Percentiles rank a stretch among this genome's conserved stretches.
Evolutionary conservation across 2,329 filamentous ascomycete species (phyloP).

Genomic region (Fusarium torulosum): DNA sequence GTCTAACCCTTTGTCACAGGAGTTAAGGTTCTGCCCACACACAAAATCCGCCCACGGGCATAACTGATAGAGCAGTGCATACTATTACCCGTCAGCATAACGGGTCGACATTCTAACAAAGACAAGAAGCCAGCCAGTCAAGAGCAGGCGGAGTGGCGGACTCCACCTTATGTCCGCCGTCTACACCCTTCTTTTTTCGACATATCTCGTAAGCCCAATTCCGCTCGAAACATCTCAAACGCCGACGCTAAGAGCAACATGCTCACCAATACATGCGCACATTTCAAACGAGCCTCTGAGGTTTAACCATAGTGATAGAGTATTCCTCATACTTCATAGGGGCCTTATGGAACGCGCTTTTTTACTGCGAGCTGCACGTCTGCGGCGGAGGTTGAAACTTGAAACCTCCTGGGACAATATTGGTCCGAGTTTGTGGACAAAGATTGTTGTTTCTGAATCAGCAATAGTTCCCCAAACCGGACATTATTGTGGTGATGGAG

Average conservation of each 20-base stretch:
- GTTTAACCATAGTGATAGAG: constrained; percentile 10
- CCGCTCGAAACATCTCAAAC: constrained; percentile 38
- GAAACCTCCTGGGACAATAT: constrained; percentile 8
- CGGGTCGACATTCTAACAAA: constrained; percentile 12
- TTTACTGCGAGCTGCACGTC: constrained; percentile 14
- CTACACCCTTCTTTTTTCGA: constrained; percentile 19
- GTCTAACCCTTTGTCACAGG: constrained; percentile 30
- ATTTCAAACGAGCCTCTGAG: constrained; percentile 25
- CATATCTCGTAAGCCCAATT: constrained; percentile 45
- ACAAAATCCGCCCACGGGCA: constrained; percentile 41
- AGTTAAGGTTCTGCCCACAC: constrained; percentile 34
- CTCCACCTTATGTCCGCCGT: constrained; percentile 44
- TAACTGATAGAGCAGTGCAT: constrained; percentile 17
- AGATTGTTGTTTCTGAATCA: constrained; percentile 4
- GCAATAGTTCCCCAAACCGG: constrained; percentile 1
- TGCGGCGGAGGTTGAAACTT: constrained; percentile 14
- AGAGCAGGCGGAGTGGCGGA: constrained; percentile 39
- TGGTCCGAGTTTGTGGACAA: constrained; percentile 37
- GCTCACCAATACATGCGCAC: constrained; percentile 30
- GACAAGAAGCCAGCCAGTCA: constrained; percentile 9
- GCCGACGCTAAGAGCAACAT: constrained; percentile 33
- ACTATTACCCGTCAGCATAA: constrained; percentile 39
- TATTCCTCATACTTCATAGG: constrained; percentile 2
- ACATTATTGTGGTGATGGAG: constrained; percentile 7
- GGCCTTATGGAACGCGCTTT: not conserved